Conservation (phyloP, 2,329 filamentous ascomycete species). For the Xenoacremonium recifei region DNA sequence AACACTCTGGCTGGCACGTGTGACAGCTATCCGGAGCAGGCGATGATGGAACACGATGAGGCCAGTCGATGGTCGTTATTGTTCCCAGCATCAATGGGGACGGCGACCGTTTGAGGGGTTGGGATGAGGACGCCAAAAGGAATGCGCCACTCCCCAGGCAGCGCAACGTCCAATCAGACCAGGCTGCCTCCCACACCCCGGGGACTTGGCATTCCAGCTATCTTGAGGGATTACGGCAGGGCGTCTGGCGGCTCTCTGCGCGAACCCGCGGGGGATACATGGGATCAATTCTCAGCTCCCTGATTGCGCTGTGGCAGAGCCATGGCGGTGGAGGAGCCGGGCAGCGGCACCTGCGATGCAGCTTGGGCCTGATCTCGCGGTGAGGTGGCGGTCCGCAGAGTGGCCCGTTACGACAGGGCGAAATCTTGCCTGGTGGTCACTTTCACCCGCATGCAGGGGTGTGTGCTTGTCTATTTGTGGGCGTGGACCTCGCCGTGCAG, state of each 20-base stretch:
- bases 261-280: slow-evolving; percentile 9
- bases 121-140: slow-evolving; percentile 19
- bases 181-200: slow-evolving; percentile 8
- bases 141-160: slow-evolving; percentile 24
- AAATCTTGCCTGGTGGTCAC: slow-evolving; percentile 11
- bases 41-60: too few species aligned
- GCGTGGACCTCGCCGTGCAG: slow-evolving; percentile 20
- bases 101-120: slow-evolving; percentile 1
- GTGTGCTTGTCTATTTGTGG: slow-evolving; percentile 28
- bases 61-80: slow-evolving; percentile 12
- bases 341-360: slow-evolving; percentile 27
- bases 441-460: slow-evolving; percentile 18
- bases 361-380: slow-evolving; percentile 19
- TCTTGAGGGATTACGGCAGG: slow-evolving; percentile 20
- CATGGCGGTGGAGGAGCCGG: slow-evolving; percentile 13
- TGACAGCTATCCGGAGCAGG: too few species aligned
- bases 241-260: slow-evolving; percentile 19
- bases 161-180: slow-evolving; percentile 20
- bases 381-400: slow-evolving; percentile 18
- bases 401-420: slow-evolving; percentile 19
- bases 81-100: not conserved
- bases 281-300: slow-evolving; percentile 1
- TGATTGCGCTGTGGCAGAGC: slow-evolving; percentile 18
- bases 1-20: too few species aligned
- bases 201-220: slow-evolving; percentile 17